Base-by-base conservation (phyloP, 768 basidiomycete species). In the Boletus rubroflammeus region DNA sequence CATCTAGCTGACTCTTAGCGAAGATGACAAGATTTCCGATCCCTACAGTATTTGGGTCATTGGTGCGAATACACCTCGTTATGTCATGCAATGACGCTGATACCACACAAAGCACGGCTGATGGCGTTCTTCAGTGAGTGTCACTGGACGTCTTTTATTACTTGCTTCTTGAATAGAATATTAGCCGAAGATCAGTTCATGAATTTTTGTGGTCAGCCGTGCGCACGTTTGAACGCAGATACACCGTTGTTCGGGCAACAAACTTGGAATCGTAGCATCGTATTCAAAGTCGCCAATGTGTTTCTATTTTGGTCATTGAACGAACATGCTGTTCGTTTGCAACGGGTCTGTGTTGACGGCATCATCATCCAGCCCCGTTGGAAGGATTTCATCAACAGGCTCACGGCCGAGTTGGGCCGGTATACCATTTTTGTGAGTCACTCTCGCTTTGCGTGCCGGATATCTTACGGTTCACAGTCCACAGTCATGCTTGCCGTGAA, bases 401-500 rank as follows among this genome's bases (percentile, higher is more conserved):
- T 63, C 14, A 59, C 19, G 9, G 13, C 28, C 1, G 51, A 61
- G 38, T 25, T 59, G 13, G 52, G 32, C 6, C 57, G 49, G 25
- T 63, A 49, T 49, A 54, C 61, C 25, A 54, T 54, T 1, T 51
- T 63, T 36, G 61, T 59, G 32, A 23, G 60, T 44, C 21, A 7
- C 2, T 2, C 11, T 26, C 6, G 6, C 5, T 50, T 36, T 15
- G 6, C 5, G 10, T 38, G 10, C 3, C 6, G 0, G 28, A n/a
- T 25, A 13, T 21, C 38, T 50, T 6, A 60, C 8, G 19, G 25
- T 0, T 47, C 2, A 11, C 23, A 61, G 59, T 61, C 59, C 17
- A 61, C 55, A 31, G 61, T 62, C 11, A 58, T 61, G 55, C 51
- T 61, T 9, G 60, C 60, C 1, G 61, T 61, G 3, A 44, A 62